A percentile compares a stretch with the other conserved stretches of the same genome.
Conservation (phyloP, 2,329 filamentous ascomycete genomes). For the Neofusicoccum kwambonambiense region DNA sequence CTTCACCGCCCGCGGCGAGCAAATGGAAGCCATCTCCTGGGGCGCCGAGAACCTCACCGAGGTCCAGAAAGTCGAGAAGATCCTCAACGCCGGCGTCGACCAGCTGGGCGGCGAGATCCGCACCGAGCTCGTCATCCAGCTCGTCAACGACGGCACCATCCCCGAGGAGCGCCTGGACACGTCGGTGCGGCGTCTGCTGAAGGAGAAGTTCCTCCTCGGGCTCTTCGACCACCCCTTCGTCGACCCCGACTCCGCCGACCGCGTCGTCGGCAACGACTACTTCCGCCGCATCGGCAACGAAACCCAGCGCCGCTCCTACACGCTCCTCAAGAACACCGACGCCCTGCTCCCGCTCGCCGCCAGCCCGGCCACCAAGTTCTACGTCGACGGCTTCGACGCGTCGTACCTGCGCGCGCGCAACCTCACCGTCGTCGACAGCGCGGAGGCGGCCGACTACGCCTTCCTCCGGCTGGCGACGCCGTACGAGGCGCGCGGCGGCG, state of each 20-base stretch:
- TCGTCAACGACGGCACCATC: slow-evolving; percentile 44
- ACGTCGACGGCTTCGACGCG: slow-evolving; percentile 36
- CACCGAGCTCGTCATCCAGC: slow-evolving; percentile 50
- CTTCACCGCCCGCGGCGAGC: slow-evolving; percentile 41
- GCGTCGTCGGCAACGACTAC: slow-evolving; percentile 46
- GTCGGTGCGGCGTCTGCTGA: slow-evolving; percentile 48
- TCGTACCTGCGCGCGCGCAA: slow-evolving; percentile 33
- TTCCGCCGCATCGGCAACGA: slow-evolving; percentile 41
- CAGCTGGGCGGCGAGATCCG: slow-evolving; percentile 53
- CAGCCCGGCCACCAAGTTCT: slow-evolving; percentile 29
- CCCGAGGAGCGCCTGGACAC: slow-evolving; percentile 46
- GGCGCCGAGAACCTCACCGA: slow-evolving; percentile 48
- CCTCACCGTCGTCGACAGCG: slow-evolving; percentile 34
- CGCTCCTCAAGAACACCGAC: slow-evolving; percentile 38
- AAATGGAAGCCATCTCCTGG: slow-evolving; percentile 52
- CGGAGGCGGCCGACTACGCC: slow-evolving; percentile 43
- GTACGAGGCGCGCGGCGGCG: slow-evolving; percentile 43
- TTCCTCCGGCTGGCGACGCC: slow-evolving; percentile 42
- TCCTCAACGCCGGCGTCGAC: slow-evolving; percentile 53
- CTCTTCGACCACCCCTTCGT: slow-evolving; percentile 55
- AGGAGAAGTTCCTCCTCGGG: slow-evolving; percentile 53
- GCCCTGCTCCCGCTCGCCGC: slow-evolving; percentile 30
- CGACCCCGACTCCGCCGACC: slow-evolving; percentile 43
- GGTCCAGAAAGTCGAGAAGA: slow-evolving; percentile 42
- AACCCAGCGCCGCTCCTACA: slow-evolving; percentile 38